phyloP scores from a whole-genome alignment of 176 grass and related monocot genomes.

The Musa troglodytarum region DNA sequence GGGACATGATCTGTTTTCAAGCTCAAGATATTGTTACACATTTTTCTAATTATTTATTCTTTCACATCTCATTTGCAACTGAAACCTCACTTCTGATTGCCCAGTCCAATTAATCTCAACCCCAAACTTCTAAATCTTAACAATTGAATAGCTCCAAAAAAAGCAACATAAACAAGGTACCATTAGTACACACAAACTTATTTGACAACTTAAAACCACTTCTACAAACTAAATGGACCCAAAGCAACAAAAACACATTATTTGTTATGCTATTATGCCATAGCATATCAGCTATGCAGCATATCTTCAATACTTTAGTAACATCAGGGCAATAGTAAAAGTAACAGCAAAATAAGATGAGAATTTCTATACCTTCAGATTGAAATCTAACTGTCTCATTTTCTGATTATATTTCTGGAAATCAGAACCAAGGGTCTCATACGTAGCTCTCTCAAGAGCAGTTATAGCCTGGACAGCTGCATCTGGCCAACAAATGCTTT shows the following conservation, averaged over 20 bases:
- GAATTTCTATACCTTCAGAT: constrained; percentile 66
- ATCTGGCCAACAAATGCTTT: constrained; percentile 49
- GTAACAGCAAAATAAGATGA: neutral
- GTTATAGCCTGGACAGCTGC: constrained; percentile 64
- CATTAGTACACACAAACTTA: too few species aligned
- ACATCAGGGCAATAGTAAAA: neutral
- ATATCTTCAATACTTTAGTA: neutral
- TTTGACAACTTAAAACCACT: too few species aligned
- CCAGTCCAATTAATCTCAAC: neutral
- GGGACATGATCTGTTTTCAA: too few species aligned
- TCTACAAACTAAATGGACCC: too few species aligned
- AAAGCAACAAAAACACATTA: too few species aligned
- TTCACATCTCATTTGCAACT: neutral
- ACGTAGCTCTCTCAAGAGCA: constrained; percentile 56
- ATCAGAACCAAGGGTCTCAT: constrained; percentile 55
- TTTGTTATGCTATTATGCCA: too few species aligned
- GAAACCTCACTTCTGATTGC: neutral
- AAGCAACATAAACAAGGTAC: too few species aligned
- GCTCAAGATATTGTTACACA: too few species aligned
- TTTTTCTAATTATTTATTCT: too few species aligned
- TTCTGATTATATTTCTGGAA: constrained; percentile 95
- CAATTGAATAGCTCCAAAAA: too few species aligned
- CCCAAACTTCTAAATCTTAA: neutral
- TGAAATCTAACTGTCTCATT: constrained; percentile 85
- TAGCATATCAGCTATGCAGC: too few species aligned